Percentiles rank a stretch among this genome's conserved stretches.
Conservation (phyloP, 768 basidiomycete species). For the Boletus edulis region DNA sequence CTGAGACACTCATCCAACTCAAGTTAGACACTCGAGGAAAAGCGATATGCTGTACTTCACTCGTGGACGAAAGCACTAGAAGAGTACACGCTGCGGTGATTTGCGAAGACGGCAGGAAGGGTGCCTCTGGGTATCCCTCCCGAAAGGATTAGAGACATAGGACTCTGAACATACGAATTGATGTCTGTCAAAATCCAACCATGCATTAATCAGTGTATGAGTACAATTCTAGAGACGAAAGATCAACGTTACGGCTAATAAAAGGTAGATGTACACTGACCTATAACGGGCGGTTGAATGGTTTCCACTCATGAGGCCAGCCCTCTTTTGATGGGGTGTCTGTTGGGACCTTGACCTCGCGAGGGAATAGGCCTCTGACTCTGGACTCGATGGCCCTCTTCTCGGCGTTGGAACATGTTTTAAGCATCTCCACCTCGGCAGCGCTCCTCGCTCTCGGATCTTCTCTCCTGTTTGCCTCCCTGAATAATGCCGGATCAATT, state of each 20-base stretch:
- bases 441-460: conserved; percentile 65
- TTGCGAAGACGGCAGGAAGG: conserved; percentile 61
- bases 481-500: conserved; percentile 50
- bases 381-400: conserved; percentile 72
- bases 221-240: neutral
- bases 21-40: conserved; percentile 86
- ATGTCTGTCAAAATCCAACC: neutral
- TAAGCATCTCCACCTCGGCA: conserved; percentile 57
- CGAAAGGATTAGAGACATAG: conserved; percentile 27
- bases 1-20: conserved; percentile 2
- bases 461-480: conserved; percentile 70
- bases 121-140: conserved; percentile 21
- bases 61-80: conserved; percentile 83
- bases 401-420: conserved; percentile 63
- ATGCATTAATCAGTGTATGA: conserved; percentile 1
- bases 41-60: conserved; percentile 75
- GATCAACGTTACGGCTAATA: neutral
- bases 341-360: conserved; percentile 81
- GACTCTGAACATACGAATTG: conserved; percentile 16
- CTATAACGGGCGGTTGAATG: conserved; percentile 52
- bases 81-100: conserved; percentile 71
- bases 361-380: conserved; percentile 79
- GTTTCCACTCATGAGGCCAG: conserved; percentile 87
- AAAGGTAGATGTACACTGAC: conserved; percentile 3
- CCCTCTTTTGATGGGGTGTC: conserved; percentile 80